phyloP scores from a whole-genome alignment of 768 basidiomycete species.

The Leccinum barrowsii region DNA sequence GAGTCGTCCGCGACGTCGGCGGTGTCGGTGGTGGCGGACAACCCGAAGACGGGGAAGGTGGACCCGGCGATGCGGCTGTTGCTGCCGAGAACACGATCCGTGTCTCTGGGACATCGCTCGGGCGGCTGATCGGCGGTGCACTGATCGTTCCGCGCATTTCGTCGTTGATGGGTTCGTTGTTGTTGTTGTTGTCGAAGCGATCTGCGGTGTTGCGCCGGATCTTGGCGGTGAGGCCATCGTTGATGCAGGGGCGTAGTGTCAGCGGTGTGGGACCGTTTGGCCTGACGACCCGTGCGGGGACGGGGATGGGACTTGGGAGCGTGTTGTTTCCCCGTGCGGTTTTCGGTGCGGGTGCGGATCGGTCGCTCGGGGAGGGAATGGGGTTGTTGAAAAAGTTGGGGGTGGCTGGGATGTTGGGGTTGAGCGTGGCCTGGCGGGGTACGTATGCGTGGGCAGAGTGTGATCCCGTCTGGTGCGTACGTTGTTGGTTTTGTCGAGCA shows the following conservation, averaged over 20 bases:
- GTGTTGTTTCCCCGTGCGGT: slow-evolving; percentile 13
- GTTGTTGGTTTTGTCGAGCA: neutral
- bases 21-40: slow-evolving; percentile 2
- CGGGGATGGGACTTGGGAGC: slow-evolving; percentile 1
- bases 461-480: slow-evolving; percentile 67
- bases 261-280: slow-evolving; percentile 15
- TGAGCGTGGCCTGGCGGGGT: slow-evolving; percentile 52
- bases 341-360: slow-evolving; percentile 16
- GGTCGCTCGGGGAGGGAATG: slow-evolving; percentile 4
- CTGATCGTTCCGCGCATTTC: slow-evolving; percentile 66
- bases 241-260: slow-evolving; percentile 1
- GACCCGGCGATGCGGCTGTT: slow-evolving; percentile 36
- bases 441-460: slow-evolving; percentile 60
- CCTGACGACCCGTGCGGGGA: slow-evolving; percentile 7
- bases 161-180: slow-evolving; percentile 57
- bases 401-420: slow-evolving; percentile 33
- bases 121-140: slow-evolving; percentile 66
- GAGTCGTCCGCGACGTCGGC: neutral
- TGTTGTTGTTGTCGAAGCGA: slow-evolving; percentile 49
- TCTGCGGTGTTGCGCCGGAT: slow-evolving; percentile 28
- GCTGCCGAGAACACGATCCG: slow-evolving; percentile 60
- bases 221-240: slow-evolving; percentile 21
- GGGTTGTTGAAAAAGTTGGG: slow-evolving; percentile 25
- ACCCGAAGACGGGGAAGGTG: slow-evolving; percentile 5
- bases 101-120: slow-evolving; percentile 56